Evolutionary conservation across 305 asterid genomes (phyloP).

Genomic region (Petunia hybrid): DNA sequence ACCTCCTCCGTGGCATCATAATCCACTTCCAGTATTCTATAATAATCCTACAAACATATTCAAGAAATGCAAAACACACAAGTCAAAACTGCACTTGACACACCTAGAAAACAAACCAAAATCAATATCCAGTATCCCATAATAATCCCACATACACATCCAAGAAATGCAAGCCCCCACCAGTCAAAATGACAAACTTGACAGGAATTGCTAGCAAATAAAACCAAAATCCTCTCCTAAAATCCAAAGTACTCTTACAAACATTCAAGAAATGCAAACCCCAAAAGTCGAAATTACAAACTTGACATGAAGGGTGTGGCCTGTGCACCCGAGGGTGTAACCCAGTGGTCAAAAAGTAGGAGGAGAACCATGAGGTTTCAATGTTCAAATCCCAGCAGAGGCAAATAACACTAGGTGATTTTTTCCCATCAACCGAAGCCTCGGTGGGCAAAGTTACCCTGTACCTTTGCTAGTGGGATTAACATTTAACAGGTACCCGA

Average conservation of each 20-base stretch:
- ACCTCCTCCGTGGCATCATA: slow-evolving; percentile 89
- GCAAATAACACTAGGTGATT: no score
- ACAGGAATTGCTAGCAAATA: not conserved
- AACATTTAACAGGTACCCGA: no score
- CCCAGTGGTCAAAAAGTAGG: no score
- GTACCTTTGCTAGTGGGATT: no score
- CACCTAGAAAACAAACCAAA: not conserved
- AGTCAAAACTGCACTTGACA: not conserved
- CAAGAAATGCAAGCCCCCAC: not conserved
- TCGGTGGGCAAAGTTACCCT: no score
- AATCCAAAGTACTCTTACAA: not conserved
- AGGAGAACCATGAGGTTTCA: no score
- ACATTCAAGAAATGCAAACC: slow-evolving; percentile 2
- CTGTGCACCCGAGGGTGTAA: no score
- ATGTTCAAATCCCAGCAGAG: no score
- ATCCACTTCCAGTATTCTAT: slow-evolving; percentile 81
- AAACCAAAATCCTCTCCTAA: not conserved
- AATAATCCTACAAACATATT: slow-evolving; percentile 64
- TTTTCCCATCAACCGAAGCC: no score
- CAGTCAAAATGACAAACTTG: not conserved
- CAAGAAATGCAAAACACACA: slow-evolving; percentile 1
- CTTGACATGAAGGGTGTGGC: not conserved
- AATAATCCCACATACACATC: not conserved
- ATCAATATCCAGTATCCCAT: not conserved
- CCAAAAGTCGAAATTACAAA: not conserved